Evolutionary conservation across 768 basidiomycete genomes (phyloP).

Genomic region (Mrakia frigida): DNA sequence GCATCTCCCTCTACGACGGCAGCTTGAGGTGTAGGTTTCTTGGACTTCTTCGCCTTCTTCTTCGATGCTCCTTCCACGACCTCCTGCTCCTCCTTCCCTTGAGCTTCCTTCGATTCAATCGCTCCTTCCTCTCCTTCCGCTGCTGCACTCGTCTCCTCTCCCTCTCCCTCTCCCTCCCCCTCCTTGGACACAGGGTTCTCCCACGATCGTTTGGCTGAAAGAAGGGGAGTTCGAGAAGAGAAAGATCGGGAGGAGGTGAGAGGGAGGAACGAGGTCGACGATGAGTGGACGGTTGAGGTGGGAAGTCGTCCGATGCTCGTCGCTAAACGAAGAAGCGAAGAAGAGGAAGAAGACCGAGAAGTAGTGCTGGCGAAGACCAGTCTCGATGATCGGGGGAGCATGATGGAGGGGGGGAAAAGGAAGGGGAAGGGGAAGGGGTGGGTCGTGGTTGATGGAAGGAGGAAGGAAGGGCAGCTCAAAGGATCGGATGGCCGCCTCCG

Average conservation of each 20-base stretch:
- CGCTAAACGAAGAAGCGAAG: background rate
- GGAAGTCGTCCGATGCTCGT: background rate
- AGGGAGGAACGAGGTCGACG: conserved; percentile 1
- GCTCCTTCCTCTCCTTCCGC: background rate
- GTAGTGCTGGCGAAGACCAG: background rate
- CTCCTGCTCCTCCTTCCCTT: background rate
- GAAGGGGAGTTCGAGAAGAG: conserved; percentile 1
- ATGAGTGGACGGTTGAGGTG: background rate
- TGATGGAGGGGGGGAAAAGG: background rate
- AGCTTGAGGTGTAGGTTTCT: background rate
- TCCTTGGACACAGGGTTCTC: conserved; percentile 23
- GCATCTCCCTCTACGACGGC: background rate
- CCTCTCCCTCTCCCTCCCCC: conserved; percentile 1
- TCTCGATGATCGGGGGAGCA: conserved; percentile 16
- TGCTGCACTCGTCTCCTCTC: background rate
- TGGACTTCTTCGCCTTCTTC: background rate
- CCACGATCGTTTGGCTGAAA: conserved; percentile 10
- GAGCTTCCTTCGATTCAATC: background rate
- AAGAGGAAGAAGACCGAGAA: background rate
- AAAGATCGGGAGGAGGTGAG: conserved; percentile 4
- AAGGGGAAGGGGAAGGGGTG: background rate
- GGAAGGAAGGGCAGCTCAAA: background rate
- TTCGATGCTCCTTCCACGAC: background rate
- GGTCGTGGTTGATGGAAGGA: background rate
- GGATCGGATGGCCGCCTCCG: background rate